phyloP scores from a whole-genome alignment of 2,329 filamentous ascomycete genomes.

The Cordyceps fumosorosea region DNA sequence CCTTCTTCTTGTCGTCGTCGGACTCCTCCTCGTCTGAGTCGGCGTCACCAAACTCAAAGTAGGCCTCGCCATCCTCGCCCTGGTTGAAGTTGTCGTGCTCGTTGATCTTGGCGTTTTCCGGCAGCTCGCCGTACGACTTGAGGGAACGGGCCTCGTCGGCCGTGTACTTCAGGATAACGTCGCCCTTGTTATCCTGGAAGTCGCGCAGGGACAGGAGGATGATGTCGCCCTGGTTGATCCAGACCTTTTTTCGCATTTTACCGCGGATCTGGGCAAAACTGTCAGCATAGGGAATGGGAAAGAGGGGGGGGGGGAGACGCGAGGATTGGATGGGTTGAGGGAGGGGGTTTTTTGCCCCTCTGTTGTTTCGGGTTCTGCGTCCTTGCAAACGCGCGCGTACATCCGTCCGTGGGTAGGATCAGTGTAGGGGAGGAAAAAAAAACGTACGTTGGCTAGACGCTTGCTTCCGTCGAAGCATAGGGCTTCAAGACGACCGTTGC shows the following conservation, averaged over 20 bases:
- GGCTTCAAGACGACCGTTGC: conserved; percentile 88
- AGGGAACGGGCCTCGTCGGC: conserved; percentile 91
- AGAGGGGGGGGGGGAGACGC: not conserved
- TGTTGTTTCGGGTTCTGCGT: too few species aligned
- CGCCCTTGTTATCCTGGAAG: conserved; percentile 92
- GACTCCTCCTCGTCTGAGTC: conserved; percentile 51
- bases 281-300: conserved; percentile 38
- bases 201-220: conserved; percentile 82
- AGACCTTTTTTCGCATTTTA: conserved; percentile 99
- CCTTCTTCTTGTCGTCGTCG: conserved; percentile 57
- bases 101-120: conserved; percentile 99
- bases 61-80: conserved; percentile 89
- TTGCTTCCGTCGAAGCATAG: conserved; percentile 81
- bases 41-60: conserved; percentile 98
- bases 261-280: conserved; percentile 58
- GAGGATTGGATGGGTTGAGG: not conserved
- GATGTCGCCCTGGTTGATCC: conserved; percentile 98
- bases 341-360: too few species aligned
- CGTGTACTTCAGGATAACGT: conserved; percentile 94
- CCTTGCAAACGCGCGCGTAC: not conserved
- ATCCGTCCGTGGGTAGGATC: not conserved
- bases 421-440: not conserved
- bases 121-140: conserved; percentile 95
- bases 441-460: conserved; percentile 35
- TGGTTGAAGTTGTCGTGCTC: conserved; percentile 93